Evolutionary conservation across 768 basidiomycete genomes (phyloP), one percentile per base, ranked within the genome.

Genomic region (Leccinum sublutescens): DNA sequence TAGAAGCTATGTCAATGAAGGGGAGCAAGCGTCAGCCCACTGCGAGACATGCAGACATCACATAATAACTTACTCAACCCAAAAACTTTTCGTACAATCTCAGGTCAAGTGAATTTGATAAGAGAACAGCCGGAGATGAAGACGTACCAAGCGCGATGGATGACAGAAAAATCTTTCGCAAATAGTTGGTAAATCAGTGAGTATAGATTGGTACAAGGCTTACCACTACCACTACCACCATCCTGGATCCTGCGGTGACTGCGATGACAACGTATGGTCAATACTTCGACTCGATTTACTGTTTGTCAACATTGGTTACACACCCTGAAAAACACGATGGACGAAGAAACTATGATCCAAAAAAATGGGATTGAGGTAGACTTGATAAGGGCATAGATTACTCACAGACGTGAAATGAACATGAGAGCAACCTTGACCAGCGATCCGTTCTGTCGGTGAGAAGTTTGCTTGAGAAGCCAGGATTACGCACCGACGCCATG

Each of bases 391-490:
- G 33, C 19, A 25, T 11, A 23, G 11, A 29, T 23, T 21, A 4
- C 71, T 58, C 51, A 73, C 72, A 73, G 43, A 27, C 63, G 69
- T n/a, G 66, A 65, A 29, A 70, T 64, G 53, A 70, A 64, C 5
- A 61, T 64, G 52, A 73, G 56, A 59, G 69, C 6, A 52, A 72
- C 55, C 72, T 73, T 21, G n/a, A 31, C 5, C 21, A 50, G 6
- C 19, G 29, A 40, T 40, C 12, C 47, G 14, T 38, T 40, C 23
- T 3, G 17, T 47, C 11, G n/a, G 27, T 25, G 33, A 50, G 9
- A 11, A 0, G 25, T 8, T 2, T 21, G 12, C 15, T 31, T 17
- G 23, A 9, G 27, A 25, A 47, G 21, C 1, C 0, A 7, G 10
- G 25, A 23, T 48, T 5, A 58, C 67, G 5, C 34, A 73, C 72